Base-by-base conservation (phyloP, 768 basidiomycete genomes). In the Termitomyces sp. region DNA sequence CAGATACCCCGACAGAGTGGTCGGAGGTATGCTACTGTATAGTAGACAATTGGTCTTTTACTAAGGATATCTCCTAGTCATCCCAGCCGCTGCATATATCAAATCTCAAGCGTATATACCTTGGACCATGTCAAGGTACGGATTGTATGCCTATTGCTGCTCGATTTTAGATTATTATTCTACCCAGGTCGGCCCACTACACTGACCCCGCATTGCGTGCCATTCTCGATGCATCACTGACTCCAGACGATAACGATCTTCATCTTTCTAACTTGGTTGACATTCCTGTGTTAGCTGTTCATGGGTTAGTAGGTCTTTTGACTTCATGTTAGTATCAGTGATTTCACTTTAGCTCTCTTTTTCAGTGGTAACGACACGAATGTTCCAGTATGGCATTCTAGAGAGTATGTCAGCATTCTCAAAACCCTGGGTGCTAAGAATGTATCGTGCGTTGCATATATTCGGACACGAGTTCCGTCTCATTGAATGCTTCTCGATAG, bases 61-160 rank as follows among this genome's bases (percentile, higher is more conserved):
- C 42, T 50, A 7, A n/a, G 40, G 4, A 15, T 30, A 19, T 37
- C 31, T 19, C 17, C n/a, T 61, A 87, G 89, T 84, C 28, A 74
- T 93, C 7, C 85, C 91, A 8, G 91, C 90, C 0, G 84, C 93
- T 2, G 91, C 76, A 3, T 96, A 91, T 67, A 81, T 91, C 63
- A 95, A 94, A 60, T 91, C 94, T 3, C 91, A 96, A 61, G 76
- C 87, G 23, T 97, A 97, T 63, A 81, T 94, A 5, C 81, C 92
- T 0, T 79, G 87, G 67, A 78, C 77, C 7, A 77, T 85, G 69
- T 87, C 87, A 44, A 80, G 82, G 79, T 81, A 56, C 53, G 37
- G 1, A 40, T 41, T 21, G 9, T 5, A 31, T 35, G 23, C 37
- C 14, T 17, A 28, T 42, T 37, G 23, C 17, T 21, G 19, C 30